Conservation (phyloP, 495 filamentous ascomycete species). For the Hapsidospora chrysogenum region DNA sequence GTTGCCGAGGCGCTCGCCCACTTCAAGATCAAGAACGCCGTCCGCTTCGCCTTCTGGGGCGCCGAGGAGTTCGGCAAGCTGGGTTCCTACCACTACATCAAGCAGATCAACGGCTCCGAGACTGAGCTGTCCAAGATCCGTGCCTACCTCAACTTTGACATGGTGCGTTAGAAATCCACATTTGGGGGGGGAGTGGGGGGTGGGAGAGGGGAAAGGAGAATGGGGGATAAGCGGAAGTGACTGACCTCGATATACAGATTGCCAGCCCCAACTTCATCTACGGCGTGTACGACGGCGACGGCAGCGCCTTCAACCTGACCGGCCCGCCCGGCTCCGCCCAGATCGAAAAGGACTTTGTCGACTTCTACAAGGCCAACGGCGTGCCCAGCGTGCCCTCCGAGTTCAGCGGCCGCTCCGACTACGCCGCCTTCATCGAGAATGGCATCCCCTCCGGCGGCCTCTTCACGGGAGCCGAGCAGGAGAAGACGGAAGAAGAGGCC, state of each 20-base stretch:
- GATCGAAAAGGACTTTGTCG: slow-evolving; percentile 45
- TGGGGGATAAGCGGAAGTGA: neutral
- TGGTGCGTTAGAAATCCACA: slow-evolving; percentile 34
- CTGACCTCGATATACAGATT: slow-evolving; percentile 13
- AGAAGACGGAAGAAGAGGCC: neutral
- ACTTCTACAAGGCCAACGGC: slow-evolving; percentile 33
- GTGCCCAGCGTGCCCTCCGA: slow-evolving; percentile 23
- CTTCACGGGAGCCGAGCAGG: slow-evolving; percentile 16
- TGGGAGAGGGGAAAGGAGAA: too few species aligned
- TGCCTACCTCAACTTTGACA: slow-evolving; percentile 30
- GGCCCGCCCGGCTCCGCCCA: slow-evolving; percentile 47
- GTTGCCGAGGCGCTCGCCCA: slow-evolving; percentile 12
- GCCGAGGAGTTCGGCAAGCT: slow-evolving; percentile 31
- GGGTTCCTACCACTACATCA: slow-evolving; percentile 22
- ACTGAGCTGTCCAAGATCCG: slow-evolving; percentile 18
- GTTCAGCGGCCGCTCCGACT: slow-evolving; percentile 24
- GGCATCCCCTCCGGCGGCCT: slow-evolving; percentile 33
- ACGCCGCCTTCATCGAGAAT: slow-evolving; percentile 21
- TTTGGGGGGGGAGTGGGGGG: slow-evolving; percentile 12
- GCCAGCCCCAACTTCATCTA: slow-evolving; percentile 19
- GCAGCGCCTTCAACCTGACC: slow-evolving; percentile 38
- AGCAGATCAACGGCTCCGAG: slow-evolving; percentile 20
- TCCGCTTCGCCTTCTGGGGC: slow-evolving; percentile 29
- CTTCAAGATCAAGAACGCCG: slow-evolving; percentile 19
- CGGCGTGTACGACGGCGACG: slow-evolving; percentile 58